Base-by-base conservation (phyloP, 1,139 yeast species). In the Zygosaccharomyces sapae region DNA sequence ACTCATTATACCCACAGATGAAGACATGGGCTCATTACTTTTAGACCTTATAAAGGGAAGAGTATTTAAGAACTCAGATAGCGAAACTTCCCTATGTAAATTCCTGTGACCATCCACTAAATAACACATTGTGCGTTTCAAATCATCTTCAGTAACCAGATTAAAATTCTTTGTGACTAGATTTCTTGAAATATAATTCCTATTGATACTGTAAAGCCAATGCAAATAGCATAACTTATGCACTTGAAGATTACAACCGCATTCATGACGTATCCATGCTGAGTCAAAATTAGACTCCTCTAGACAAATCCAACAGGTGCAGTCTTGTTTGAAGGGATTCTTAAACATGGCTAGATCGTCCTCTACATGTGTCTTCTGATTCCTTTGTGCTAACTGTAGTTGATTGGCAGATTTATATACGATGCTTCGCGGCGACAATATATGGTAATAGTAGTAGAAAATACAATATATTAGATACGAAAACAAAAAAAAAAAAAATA, bases 211-310 rank as follows among this genome's bases (percentile, higher is more conserved):
- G 29, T 45, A 51, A 3, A 56, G 38, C 58, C 58, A 55, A 34
- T 45, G 49, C 33, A 55, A 44, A 29, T 55, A 50, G 25, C 59
- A 56, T 33, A 45, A 41, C 24, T 52, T 53, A 44, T 56, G 59
- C 6, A 55, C 51, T 40, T 56, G 57, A 18, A 56, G 41, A 16
- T 55, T 50, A 34, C 59, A 56, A 12, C 59, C 59, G 30, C 59
- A 56, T n/a, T 46, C 46, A 40, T 56, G 59, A 4, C 41, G 37
- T 18, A 49, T 46, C 57, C 57, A 56, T 1, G 49, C 41, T 7
- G 47, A 41, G 36, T 50, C 44, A 24, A 38, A 43, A 5, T 33
- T 46, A 7, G 55, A 46, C 22, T 53, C 51, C 31, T 56, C 58
- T 13, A 56, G 39, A 38, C 59, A 56, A 16, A 56, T 52, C 59